phyloP scores from a whole-genome alignment of 2,329 filamentous ascomycete species.

The Waltergamsia citrina region DNA sequence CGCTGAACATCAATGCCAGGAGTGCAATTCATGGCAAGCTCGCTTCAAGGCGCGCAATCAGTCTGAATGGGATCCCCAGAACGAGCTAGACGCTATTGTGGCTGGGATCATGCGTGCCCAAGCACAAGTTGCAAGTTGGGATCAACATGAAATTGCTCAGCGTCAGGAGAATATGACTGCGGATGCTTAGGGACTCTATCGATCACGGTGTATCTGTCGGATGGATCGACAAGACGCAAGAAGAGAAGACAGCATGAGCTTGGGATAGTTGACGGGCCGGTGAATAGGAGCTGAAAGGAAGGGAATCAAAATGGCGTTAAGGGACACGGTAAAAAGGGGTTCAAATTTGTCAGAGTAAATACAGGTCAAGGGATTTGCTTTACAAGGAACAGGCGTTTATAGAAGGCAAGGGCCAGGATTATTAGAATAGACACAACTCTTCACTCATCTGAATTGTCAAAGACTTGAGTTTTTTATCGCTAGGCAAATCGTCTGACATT shows the following conservation, averaged over 20 bases:
- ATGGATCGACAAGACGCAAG: neutral
- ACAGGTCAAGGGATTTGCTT: no score
- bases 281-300: neutral
- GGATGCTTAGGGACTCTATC: neutral
- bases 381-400: no score
- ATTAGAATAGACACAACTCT: no score
- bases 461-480: no score
- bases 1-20: neutral
- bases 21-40: neutral
- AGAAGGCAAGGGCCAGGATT: no score
- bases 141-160: neutral
- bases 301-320: no score
- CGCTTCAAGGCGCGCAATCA: neutral
- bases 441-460: no score
- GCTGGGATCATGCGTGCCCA: neutral
- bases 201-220: neutral
- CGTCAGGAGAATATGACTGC: neutral
- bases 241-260: neutral
- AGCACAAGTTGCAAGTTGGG: neutral
- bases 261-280: neutral
- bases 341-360: neutral
- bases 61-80: neutral
- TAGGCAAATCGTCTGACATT: no score
- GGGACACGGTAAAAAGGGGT: no score
- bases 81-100: neutral